phyloP scores from a whole-genome alignment of 768 basidiomycete genomes.

The Lactifluus rugatus region DNA sequence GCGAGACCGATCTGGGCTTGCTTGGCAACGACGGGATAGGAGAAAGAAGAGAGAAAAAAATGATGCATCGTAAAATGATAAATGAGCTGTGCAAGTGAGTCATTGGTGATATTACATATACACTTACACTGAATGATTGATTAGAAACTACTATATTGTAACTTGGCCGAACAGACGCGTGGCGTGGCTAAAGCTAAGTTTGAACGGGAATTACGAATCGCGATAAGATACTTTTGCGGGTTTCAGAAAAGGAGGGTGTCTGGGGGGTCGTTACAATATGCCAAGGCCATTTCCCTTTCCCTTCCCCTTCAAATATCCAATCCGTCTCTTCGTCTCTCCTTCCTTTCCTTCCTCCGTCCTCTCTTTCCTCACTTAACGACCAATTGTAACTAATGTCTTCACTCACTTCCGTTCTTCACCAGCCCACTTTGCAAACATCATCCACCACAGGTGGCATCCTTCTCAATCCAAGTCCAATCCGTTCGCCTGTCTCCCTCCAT shows the following conservation, averaged over 20 bases:
- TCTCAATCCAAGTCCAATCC: slow-evolving; percentile 1
- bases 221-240: too few species aligned
- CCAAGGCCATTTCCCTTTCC: not conserved
- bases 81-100: too few species aligned
- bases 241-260: not conserved
- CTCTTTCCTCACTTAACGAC: not conserved
- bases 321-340: not conserved
- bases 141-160: too few species aligned
- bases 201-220: too few species aligned
- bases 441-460: not conserved
- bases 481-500: not conserved
- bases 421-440: not conserved
- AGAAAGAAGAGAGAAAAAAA: too few species aligned
- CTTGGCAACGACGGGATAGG: too few species aligned
- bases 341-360: not conserved
- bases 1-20: too few species aligned
- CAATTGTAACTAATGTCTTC: not conserved
- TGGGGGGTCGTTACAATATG: not conserved
- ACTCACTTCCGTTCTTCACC: slow-evolving; percentile 6
- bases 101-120: too few species aligned
- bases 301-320: not conserved
- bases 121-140: too few species aligned
- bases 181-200: too few species aligned
- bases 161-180: too few species aligned
- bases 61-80: too few species aligned